Evolutionary conservation across 495 filamentous ascomycete genomes (phyloP).

Genomic region (Aspergillus ellipticus): DNA sequence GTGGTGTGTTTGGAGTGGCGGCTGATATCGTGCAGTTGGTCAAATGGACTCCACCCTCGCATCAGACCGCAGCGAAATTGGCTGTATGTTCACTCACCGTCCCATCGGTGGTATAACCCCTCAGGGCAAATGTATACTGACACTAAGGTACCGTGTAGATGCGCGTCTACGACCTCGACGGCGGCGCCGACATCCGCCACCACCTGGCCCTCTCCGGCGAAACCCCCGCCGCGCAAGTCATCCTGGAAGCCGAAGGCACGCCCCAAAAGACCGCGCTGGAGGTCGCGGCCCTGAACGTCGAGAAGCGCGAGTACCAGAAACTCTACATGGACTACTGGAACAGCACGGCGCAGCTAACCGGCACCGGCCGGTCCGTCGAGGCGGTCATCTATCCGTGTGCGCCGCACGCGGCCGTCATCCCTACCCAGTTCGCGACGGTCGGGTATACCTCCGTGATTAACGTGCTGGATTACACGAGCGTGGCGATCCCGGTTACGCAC

Average conservation of each 20-base stretch:
- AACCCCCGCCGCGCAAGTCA: constrained; percentile 37
- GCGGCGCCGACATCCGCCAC: constrained; percentile 47
- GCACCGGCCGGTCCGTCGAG: constrained; percentile 56
- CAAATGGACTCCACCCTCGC: constrained; percentile 56
- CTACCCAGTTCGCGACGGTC: constrained; percentile 42
- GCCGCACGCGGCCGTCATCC: constrained; percentile 47
- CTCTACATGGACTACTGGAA: constrained; percentile 71
- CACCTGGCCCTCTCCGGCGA: constrained; percentile 57
- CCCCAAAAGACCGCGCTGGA: constrained; percentile 39
- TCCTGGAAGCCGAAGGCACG: constrained; percentile 13
- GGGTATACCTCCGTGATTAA: constrained; percentile 55
- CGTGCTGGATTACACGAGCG: constrained; percentile 54
- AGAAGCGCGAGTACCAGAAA: constrained; percentile 57
- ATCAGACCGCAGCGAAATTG: constrained; percentile 30
- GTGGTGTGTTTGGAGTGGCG: too few relatives aligned
- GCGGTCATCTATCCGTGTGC: constrained; percentile 47
- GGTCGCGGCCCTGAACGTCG: constrained; percentile 53
- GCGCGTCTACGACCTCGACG: constrained; percentile 38
- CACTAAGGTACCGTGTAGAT: neutral
- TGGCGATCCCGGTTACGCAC: constrained; percentile 55
- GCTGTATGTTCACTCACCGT: constrained; percentile 20
- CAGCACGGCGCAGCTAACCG: constrained; percentile 48
- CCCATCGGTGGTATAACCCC: too few relatives aligned
- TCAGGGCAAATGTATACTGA: neutral
- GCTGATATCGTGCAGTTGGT: constrained; percentile 50